A percentile compares a stretch with the other conserved stretches of the same genome.
These are phyloP conservation scores for Thinopyrum obtusiflorum DNA, from an alignment of 202 grass and related monocot genomes.

Conservation along the genomic window DNA sequence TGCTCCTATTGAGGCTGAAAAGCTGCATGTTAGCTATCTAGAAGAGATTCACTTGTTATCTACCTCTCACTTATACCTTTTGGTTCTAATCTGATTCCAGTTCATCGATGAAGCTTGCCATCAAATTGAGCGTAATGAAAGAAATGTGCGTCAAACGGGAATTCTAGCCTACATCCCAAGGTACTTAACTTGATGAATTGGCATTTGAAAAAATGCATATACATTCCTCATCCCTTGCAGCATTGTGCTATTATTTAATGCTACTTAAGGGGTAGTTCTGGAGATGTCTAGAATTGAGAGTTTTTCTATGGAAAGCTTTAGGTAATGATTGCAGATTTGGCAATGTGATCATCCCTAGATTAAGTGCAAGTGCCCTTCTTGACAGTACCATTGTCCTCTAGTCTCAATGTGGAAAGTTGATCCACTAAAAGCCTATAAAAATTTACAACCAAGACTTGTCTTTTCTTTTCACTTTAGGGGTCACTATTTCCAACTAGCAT, in stretches of 20 bases:
- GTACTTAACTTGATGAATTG: conserved; percentile 42
- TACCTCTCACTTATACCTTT: conserved; percentile 19
- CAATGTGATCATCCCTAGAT: neutral
- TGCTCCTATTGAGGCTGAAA: conserved; percentile 25
- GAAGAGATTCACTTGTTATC: conserved; percentile 8
- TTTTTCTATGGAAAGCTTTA: neutral
- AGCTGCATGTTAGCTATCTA: neutral
- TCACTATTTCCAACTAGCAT: neutral
- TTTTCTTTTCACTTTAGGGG: neutral
- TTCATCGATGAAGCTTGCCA: conserved; percentile 99
- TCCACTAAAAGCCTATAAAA: neutral
- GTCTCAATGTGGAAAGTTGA: neutral
- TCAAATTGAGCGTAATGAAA: conserved; percentile 98
- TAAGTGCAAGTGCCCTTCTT: neutral
- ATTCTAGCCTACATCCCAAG: conserved; percentile 93
- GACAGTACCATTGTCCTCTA: neutral
- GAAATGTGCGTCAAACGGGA: conserved; percentile 78
- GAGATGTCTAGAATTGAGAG: neutral
- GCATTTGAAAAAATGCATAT: neutral
- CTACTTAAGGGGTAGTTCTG: neutral
- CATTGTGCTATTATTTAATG: neutral
- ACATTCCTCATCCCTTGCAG: conserved; percentile 5
- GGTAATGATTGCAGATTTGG: neutral
- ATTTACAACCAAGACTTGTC: neutral
- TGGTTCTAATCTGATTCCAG: conserved; percentile 50